These are phyloP conservation scores for Pseudocercospora cruenta DNA, from an alignment of 2,329 filamentous ascomycete genomes.

Conservation along the genomic window DNA sequence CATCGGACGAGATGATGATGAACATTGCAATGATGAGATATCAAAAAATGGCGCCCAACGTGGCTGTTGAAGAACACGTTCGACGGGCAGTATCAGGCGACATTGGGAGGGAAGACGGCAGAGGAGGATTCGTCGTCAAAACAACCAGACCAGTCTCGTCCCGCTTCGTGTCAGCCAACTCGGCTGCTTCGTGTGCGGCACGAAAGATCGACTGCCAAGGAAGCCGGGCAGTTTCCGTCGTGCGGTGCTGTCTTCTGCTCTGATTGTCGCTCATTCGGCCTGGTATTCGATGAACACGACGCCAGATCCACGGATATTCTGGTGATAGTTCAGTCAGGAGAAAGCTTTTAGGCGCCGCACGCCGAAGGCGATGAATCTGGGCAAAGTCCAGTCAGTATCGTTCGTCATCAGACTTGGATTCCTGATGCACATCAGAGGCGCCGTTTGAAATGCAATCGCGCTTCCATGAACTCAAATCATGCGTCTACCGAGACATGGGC, in stretches of 20 bases:
- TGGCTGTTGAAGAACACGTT: not conserved
- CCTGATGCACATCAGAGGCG: not conserved
- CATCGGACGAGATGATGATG: not conserved
- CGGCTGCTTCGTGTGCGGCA: not conserved
- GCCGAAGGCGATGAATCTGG: too few species aligned
- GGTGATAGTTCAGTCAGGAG: not conserved
- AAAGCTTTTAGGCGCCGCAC: not conserved
- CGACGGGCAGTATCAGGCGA: not conserved
- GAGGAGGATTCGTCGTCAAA: not conserved
- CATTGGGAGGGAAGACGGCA: not conserved
- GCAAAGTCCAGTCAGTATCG: not conserved
- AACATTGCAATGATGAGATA: not conserved
- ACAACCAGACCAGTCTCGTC: not conserved
- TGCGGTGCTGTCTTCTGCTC: not conserved
- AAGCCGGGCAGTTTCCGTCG: not conserved
- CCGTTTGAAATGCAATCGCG: not conserved
- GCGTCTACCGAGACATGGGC: conserved; percentile 4
- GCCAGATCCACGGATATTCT: not conserved
- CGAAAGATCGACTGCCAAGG: not conserved
- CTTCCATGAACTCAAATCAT: not conserved
- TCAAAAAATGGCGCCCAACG: not conserved
- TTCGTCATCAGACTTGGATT: not conserved
- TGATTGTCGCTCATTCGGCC: not conserved
- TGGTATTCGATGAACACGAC: not conserved
- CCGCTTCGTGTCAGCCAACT: not conserved